Base-by-base conservation (phyloP, 495 filamentous ascomycete genomes). In the Aeminium ludgeri region DNA sequence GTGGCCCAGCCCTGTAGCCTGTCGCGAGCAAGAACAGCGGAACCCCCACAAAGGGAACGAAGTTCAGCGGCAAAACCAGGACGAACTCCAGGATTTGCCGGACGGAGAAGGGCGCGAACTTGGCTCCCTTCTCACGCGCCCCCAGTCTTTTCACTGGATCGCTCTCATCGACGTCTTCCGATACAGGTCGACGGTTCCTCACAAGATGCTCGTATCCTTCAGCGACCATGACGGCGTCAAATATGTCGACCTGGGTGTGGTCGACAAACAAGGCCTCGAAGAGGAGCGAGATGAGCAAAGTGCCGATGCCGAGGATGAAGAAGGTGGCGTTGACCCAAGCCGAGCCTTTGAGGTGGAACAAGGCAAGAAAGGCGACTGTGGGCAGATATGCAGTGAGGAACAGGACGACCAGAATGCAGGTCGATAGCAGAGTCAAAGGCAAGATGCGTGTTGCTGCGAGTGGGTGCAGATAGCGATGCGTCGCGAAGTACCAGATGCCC, bases 261-360 rank as follows among this genome's bases (percentile, higher is more conserved):
- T 80, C 75, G 16, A 77, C 74, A 35, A 80, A 70, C 46, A 80
- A 75, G 1, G 72, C 72, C 55, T 80, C 76, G 45, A 79, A 80
- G 6, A 80, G 62, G 1, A 68, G 54, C 0, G 73, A 67, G 7
- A 72, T 65, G 18, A 79, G 69, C 0, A 69, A 72, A 0, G 69
- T 65, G 12, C 71, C 75, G 61, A 79, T 74, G 10, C 72, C 75
- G n/a, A 80, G 66, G 11, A 79, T 73, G 15, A 79, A 54, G 54
- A 79, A 67, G 11, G 69, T 69, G 30, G 65, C 76, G 54, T 69
- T 79, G 29, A 78, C 45, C 70, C 73, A 80, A 25, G 75, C 74
- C 1, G 65, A 60, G 11, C 44, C 45, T 4, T 68, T 65, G 37
- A 35, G 13, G 51, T 78, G 74, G 52, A 79, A 78, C 48, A 80